Base-by-base conservation (phyloP, 2,329 filamentous ascomycete genomes). In the Fusarium heterosporum region DNA sequence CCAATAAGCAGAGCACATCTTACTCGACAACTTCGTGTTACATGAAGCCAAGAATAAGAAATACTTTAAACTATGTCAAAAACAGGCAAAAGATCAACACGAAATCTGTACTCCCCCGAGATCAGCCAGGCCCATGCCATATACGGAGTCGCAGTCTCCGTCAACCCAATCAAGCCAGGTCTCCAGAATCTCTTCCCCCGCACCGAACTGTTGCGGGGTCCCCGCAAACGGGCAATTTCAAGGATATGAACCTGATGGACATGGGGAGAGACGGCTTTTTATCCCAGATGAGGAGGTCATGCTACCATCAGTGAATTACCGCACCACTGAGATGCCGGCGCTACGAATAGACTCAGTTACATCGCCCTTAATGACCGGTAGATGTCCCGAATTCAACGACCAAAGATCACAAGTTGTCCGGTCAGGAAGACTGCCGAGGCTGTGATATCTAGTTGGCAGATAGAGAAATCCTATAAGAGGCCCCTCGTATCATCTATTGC, bases 181-280 rank as follows among this genome's bases (percentile, higher is more conserved):
- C 38, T 13, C 32, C 30, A 39, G 45, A 7, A 14, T 30, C 29
- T 64, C 16, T 34, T n/a, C 39, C 60, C 59, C 60, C 61, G 38
- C 60, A 59, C 55, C 54, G 13, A 38, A 29, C 39, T 36, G 28
- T 48, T 32, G 61, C 60, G 61, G 61, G 60, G 60, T 53, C 61
- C 61, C 61, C 60, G 61, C 53, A 64, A 56, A 45, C 36, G 36
- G 38, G 22, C 39, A 43, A 39, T 22, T 19, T 5, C 41, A n/a
- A 28, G 49, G 49, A 43, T 41, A 12, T 7, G 38, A 41, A 9
- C 17, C 14, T 13, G 30, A 46, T 41, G 12, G 25, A 43, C 58
- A 29, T 42, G 36, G 41, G 42, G 17, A 26, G n/a, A 34, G 19
- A 42, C 51, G 59, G 53, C 28, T 29, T 36, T 13, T 19, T 48